Evolutionary conservation across 2,329 filamentous ascomycete species (phyloP).

Genomic region (Alternaria gansuensis): DNA sequence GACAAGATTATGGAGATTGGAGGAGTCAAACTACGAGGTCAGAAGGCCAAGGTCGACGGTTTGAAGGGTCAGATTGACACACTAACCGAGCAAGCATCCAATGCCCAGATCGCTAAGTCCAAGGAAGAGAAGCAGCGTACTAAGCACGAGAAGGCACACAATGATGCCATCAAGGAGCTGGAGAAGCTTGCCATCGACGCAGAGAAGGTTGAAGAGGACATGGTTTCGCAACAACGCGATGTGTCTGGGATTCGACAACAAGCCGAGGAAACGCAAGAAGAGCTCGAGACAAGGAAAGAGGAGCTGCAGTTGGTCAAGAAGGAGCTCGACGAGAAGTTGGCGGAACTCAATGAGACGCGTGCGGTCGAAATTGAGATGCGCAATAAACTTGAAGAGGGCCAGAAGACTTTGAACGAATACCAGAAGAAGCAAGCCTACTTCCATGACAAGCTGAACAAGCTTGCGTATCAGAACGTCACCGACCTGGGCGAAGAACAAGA

Average conservation of each 20-base stretch:
- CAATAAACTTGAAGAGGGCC: slow-evolving; percentile 95
- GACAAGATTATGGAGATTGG: slow-evolving; percentile 99
- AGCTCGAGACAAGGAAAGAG: slow-evolving; percentile 78
- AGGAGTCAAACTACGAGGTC: slow-evolving; percentile 87
- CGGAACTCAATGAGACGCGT: slow-evolving; percentile 86
- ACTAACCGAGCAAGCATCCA: slow-evolving; percentile 82
- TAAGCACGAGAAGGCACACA: slow-evolving; percentile 85
- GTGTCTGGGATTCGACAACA: slow-evolving; percentile 75
- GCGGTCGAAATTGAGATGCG: slow-evolving; percentile 97
- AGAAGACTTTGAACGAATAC: slow-evolving; percentile 87
- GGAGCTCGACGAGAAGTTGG: slow-evolving; percentile 84
- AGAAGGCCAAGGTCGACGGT: slow-evolving; percentile 89
- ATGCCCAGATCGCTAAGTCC: slow-evolving; percentile 83
- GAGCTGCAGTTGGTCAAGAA: slow-evolving; percentile 81
- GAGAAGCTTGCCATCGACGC: slow-evolving; percentile 75
- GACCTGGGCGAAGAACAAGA: slow-evolving; percentile 67
- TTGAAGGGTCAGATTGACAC: slow-evolving; percentile 82
- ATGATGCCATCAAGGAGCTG: slow-evolving; percentile 81
- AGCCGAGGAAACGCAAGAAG: slow-evolving; percentile 83
- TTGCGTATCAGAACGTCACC: slow-evolving; percentile 78
- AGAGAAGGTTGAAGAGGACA: slow-evolving; percentile 79
- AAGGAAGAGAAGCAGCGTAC: slow-evolving; percentile 92
- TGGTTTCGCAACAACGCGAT: slow-evolving; percentile 77
- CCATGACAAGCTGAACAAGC: slow-evolving; percentile 87
- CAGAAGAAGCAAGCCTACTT: slow-evolving; percentile 85